Evolutionary conservation across 441 rosid genomes (phyloP).

Genomic region (Jatropha multifida): DNA sequence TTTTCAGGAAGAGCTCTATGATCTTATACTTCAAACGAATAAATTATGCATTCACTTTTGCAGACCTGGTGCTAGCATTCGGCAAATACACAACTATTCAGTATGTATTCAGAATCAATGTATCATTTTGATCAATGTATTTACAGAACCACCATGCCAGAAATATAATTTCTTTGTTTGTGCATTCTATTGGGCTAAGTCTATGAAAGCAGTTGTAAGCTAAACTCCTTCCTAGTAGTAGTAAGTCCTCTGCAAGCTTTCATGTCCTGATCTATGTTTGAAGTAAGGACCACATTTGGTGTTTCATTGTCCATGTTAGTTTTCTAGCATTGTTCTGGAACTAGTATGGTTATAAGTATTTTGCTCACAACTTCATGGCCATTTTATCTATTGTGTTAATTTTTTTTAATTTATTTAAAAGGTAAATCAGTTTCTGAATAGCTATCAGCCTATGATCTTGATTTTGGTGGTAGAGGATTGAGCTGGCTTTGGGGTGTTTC

Average conservation of each 20-base stretch:
- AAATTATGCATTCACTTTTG: conserved; percentile 73
- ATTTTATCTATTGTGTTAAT: neutral
- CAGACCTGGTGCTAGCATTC: conserved; percentile 78
- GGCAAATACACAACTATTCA: conserved; percentile 68
- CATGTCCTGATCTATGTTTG: neutral
- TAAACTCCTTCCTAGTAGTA: neutral
- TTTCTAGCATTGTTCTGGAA: neutral
- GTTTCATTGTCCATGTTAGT: neutral
- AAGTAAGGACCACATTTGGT: neutral
- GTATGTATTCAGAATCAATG: conserved; percentile 38
- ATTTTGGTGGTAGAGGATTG: neutral
- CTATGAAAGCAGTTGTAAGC: conserved; percentile 9
- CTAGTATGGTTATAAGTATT: neutral
- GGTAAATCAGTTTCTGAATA: neutral
- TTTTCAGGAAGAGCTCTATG: conserved; percentile 78
- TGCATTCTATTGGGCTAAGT: neutral
- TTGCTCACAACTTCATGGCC: neutral
- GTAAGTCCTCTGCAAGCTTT: conserved; percentile 1
- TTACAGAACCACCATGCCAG: neutral
- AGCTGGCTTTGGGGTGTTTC: neutral
- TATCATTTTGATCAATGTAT: conserved; percentile 1
- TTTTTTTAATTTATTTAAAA: neutral
- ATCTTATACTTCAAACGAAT: conserved; percentile 84
- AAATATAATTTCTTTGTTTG: neutral
- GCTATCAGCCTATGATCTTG: neutral